phyloP scores from a whole-genome alignment of 495 filamentous ascomycete species.

The Podospora pseudopauciseta region DNA sequence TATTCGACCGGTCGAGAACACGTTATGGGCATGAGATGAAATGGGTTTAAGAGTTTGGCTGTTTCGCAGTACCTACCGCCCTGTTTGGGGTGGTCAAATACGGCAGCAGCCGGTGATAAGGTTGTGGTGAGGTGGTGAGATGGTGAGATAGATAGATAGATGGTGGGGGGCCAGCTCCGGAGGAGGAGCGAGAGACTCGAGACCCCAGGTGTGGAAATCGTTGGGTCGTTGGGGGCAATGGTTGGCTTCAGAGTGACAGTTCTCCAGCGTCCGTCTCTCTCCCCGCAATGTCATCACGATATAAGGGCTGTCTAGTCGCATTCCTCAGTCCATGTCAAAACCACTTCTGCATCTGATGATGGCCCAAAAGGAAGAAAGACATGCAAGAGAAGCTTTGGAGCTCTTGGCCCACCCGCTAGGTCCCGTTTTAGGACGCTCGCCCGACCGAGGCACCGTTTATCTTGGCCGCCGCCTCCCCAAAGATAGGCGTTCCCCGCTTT shows the following conservation, averaged over 20 bases:
- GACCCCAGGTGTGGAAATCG: neutral
- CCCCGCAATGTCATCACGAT: neutral
- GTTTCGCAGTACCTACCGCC: neutral
- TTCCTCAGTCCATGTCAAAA: neutral
- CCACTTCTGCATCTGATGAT: neutral
- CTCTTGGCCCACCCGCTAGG: neutral
- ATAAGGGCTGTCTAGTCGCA: neutral
- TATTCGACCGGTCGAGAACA: neutral
- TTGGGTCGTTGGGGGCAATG: neutral
- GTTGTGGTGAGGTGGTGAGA: neutral
- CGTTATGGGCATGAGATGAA: neutral
- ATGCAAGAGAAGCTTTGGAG: neutral
- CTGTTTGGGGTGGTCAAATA: neutral
- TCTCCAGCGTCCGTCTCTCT: neutral
- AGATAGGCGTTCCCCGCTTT: constrained; percentile 13
- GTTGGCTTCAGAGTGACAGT: neutral
- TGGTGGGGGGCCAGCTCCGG: too few species aligned
- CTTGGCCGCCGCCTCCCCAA: neutral
- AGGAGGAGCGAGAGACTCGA: neutral
- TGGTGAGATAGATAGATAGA: neutral
- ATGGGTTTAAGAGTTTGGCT: neutral
- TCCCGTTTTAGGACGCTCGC: neutral
- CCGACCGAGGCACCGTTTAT: neutral
- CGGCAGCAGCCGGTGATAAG: neutral
- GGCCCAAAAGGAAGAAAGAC: neutral